Conservation (phyloP, 2,329 filamentous ascomycete genomes). For the Ascomycota sp. region DNA sequence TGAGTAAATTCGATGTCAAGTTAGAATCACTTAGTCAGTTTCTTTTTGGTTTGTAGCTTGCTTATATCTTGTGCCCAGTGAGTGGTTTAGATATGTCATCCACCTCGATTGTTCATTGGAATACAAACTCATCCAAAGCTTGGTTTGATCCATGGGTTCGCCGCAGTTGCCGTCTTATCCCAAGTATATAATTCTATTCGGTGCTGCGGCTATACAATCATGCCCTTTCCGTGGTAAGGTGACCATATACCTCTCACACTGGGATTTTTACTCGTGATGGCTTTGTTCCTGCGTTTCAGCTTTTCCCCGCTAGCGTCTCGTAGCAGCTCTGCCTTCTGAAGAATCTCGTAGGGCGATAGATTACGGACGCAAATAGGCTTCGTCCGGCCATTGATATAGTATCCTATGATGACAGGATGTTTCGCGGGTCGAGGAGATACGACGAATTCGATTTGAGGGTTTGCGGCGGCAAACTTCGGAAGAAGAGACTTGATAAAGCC, state of each 20-base stretch:
- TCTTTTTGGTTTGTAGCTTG: too few relatives aligned
- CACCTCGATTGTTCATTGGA: too few relatives aligned
- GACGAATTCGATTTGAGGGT: slow-evolving; percentile 80
- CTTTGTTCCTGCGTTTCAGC: slow-evolving; percentile 41
- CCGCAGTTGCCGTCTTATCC: too few relatives aligned
- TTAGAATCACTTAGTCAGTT: too few relatives aligned
- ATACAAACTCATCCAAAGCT: too few relatives aligned
- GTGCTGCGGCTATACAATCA: slow-evolving; percentile 21
- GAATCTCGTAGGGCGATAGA: slow-evolving; percentile 57
- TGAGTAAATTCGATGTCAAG: too few relatives aligned
- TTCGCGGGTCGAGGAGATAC: slow-evolving; percentile 77
- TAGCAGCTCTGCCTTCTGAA: slow-evolving; percentile 57
- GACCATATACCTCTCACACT: slow-evolving; percentile 53
- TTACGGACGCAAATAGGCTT: slow-evolving; percentile 83
- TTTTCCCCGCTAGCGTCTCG: slow-evolving; percentile 60
- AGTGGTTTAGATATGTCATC: too few relatives aligned
- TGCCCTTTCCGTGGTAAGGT: slow-evolving; percentile 43
- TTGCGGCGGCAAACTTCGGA: slow-evolving; percentile 53
- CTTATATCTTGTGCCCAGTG: too few relatives aligned
- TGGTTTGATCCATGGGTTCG: background rate
- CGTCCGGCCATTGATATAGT: slow-evolving; percentile 78
- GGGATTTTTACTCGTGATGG: slow-evolving; percentile 41
- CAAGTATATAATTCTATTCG: background rate
- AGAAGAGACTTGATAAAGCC: slow-evolving; percentile 64
- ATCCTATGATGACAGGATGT: slow-evolving; percentile 73